Conservation (phyloP, 202 grass and related monocot genomes). For the Setaria italica region DNA sequence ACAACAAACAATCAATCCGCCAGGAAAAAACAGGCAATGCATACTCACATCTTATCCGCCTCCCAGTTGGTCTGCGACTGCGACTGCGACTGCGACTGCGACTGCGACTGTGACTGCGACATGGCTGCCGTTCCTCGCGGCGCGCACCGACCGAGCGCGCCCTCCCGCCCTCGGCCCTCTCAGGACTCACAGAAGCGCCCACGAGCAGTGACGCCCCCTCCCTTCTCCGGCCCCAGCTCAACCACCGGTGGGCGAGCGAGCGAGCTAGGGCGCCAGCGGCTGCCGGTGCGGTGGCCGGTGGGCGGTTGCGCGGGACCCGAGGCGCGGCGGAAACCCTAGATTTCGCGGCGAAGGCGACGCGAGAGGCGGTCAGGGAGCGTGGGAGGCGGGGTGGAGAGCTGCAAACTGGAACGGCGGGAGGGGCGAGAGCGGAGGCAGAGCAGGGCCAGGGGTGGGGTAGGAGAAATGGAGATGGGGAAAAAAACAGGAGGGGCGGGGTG, state of each 20-base stretch:
- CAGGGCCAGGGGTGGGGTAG: not conserved
- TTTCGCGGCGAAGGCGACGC: constrained; percentile 13
- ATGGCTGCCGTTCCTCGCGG: constrained; percentile 51
- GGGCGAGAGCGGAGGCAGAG: not conserved
- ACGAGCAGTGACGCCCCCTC: not conserved
- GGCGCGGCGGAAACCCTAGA: constrained; percentile 8
- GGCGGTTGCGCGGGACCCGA: not conserved
- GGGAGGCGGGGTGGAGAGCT: not conserved
- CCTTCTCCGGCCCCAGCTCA: not conserved
- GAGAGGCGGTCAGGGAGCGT: not conserved
- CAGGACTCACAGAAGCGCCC: not conserved
- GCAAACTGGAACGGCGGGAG: constrained; percentile 18
- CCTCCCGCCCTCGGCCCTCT: not conserved
- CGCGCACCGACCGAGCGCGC: not conserved
- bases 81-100: not conserved
- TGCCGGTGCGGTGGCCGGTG: not conserved
- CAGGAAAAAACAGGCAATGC: not conserved
- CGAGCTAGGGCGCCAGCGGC: not conserved
- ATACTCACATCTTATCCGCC: constrained; percentile 75
- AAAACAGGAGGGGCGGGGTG: not conserved
- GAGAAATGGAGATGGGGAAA: not conserved
- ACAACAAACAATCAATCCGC: not conserved
- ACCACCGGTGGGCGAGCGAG: not conserved
- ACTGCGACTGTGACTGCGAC: constrained; percentile 53
- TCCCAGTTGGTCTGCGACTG: constrained; percentile 73